Evolutionary conservation across 345 rosid species (phyloP).

Genomic region (Carallia brachiata): DNA sequence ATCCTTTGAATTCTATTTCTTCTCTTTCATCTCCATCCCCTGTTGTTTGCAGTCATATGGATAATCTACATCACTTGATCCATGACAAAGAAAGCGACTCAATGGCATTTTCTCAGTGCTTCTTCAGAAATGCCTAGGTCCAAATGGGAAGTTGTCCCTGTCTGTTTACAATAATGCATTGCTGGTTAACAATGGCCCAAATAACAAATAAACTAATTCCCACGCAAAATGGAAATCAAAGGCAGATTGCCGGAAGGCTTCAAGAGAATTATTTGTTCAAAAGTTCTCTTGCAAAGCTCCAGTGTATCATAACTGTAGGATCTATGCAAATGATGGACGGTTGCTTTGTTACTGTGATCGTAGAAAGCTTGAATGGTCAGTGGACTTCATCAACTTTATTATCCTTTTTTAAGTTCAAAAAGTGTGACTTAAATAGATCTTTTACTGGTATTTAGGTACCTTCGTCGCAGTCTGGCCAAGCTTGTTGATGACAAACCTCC

Average conservation of each 20-base stretch:
- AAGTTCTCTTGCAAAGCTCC: conserved; percentile 97
- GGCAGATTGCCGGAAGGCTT: conserved; percentile 63
- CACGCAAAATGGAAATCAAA: conserved; percentile 50
- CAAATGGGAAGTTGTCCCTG: conserved; percentile 73
- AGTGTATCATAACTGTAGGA: conserved; percentile 92
- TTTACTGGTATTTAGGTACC: conserved; percentile 50
- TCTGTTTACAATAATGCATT: conserved; percentile 71
- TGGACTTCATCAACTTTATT: conserved; percentile 11
- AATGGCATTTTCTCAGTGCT: conserved; percentile 43
- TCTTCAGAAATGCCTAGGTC: conserved; percentile 72
- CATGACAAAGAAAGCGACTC: conserved; percentile 37
- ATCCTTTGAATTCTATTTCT: conserved; percentile 43
- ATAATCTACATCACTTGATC: conserved; percentile 46
- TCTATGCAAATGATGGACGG: conserved; percentile 89
- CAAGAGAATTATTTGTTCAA: conserved; percentile 76
- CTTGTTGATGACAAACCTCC: conserved; percentile 77
- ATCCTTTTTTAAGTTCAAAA: conserved; percentile 8
- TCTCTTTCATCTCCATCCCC: conserved; percentile 57
- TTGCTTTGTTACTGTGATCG: conserved; percentile 90
- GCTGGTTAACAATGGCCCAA: conserved; percentile 47
- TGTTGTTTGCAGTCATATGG: conserved; percentile 68
- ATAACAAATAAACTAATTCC: conserved; percentile 34
- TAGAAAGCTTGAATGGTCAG: conserved; percentile 89
- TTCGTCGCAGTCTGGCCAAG: conserved; percentile 73
- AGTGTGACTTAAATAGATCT: conserved; percentile 13